Evolutionary conservation across 805 yeast species (phyloP), one percentile per base, ranked within the genome.

Genomic region (Crinitomyces ghanaensis): DNA sequence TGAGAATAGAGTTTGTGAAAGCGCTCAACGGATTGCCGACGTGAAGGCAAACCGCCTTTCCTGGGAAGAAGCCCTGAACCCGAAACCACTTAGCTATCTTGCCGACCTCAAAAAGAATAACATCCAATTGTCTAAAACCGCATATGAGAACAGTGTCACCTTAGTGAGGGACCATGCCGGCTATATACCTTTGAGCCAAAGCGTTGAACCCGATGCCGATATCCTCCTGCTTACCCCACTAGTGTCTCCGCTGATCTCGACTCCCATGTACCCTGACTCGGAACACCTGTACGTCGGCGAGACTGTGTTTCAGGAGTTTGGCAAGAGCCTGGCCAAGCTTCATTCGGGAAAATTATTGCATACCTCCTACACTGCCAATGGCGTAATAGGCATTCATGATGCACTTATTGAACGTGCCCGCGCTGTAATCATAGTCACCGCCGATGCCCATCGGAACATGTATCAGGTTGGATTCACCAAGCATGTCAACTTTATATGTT

Each of bases 381-480:
- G 76, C 66, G 55, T 73, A 18, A 68, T 75, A n/a, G 54, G 63
- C 11, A 49, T 68, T 23, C 78, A 73, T 43, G 78, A 72, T 45
- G 54, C 60, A 19, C 57, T 72, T 33, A 69, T 72, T 18, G 72
- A 68, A 31, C 57, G 62, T 30, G 60, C 74, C 5, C 66, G 67
- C 35, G 65, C 69, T 7, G 56, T 72, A 20, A 68, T 52, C 21
- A 39, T 52, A 9, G 46, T 52, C 20, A 52, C 77, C 6, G 69
- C 77, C 3, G 77, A 72, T 42, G 74, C 77, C 7, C 56, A 68
- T 19, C 53, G 77, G 37, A 72, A 73, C 48, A 66, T 71, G 68
- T 72, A 70, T 45, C 79, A 73, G 51, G 67, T 71, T 19, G 74
- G 75, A 5, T 65, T 73, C 19, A 71, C 74, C 15, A 74, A 73